Evolutionary conservation across 495 filamentous ascomycete genomes (phyloP), one percentile per base, ranked within the genome.

Genomic region (Penicillium canariense): DNA sequence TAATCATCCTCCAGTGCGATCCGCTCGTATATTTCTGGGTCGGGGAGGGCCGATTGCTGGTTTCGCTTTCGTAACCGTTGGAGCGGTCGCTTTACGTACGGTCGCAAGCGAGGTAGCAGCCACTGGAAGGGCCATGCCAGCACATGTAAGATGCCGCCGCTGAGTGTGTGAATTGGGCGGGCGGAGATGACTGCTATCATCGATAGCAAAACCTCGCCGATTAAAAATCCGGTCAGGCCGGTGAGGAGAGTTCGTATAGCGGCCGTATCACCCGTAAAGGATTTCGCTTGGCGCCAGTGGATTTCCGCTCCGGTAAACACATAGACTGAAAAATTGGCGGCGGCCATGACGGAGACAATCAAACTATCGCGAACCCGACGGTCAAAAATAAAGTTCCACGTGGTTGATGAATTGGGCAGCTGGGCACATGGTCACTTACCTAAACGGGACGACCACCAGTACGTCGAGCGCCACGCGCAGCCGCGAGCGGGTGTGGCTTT

Each of bases 281-380:
- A 60, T 32, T 62, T 66, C 36, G 69, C 70, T 40, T 73, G 70
- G 50, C 62, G 59, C 72, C 72, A 75, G 61, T 75, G 71, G 26
- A 75, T 73, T 47, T 75, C 72, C 34, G 72, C 68, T 3, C 72
- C 72, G 26, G 67, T 70, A 6, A 68, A 65, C 34, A 72, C 40
- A 43, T 71, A 75, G 48, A 75, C 70, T 48, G 68, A 72, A 51
- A 62, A 56, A 35, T 72, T 73, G 55, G 71, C 61, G 11, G 69
- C 46, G 23, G 69, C 60, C 71, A 74, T 74, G 31, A 61, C 63
- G 25, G 68, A 71, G 45, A 74, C 63, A 18, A 67, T 54, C 12
- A 74, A 42, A 63, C 69, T 72, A 28, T 40, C 30, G 30, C n/a
- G n/a, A n/a, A n/a, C n/a, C n/a, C n/a, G n/a, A n/a, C n/a, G n/a